Evolutionary conservation across 2,329 filamentous ascomycete species (phyloP).

Genomic region (Penicillium decumbens): DNA sequence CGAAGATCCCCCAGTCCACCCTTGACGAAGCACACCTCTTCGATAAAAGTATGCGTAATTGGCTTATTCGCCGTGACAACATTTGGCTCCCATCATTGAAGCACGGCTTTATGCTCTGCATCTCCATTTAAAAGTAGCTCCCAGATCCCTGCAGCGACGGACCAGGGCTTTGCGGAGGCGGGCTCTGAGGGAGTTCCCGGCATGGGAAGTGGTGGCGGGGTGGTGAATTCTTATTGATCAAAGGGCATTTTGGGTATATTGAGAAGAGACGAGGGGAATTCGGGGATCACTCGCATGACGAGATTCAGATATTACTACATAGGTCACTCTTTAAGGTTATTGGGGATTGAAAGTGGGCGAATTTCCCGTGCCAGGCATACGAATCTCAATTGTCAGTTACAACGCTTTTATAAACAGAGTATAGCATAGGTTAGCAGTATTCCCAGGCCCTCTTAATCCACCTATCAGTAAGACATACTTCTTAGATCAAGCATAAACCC

Average conservation of each 20-base stretch:
- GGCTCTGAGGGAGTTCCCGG: constrained; percentile 15
- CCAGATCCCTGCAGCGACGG: constrained; percentile 33
- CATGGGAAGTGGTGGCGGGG: constrained; percentile 17
- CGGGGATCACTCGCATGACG: background rate
- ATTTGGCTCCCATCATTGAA: constrained; percentile 39
- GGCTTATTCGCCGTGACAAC: constrained; percentile 23
- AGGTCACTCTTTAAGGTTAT: too few relatives aligned
- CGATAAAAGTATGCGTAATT: constrained; percentile 38
- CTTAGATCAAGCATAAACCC: too few relatives aligned
- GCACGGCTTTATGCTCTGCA: constrained; percentile 25
- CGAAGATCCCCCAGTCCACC: constrained; percentile 35
- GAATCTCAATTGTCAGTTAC: too few relatives aligned
- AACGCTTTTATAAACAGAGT: too few relatives aligned
- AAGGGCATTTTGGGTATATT: constrained; percentile 12
- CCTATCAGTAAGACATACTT: too few relatives aligned
- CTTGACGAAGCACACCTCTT: constrained; percentile 39
- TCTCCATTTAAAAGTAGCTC: constrained; percentile 38
- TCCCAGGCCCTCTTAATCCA: too few relatives aligned
- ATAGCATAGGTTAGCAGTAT: too few relatives aligned
- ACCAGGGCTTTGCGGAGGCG: constrained; percentile 15
- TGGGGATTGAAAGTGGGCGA: too few relatives aligned
- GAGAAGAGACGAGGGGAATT: too few relatives aligned
- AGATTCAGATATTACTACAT: background rate
- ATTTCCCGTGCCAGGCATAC: background rate
- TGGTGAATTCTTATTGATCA: constrained; percentile 24